Conservation (phyloP, 345 rosid genomes). For the Salix suchowensis region DNA sequence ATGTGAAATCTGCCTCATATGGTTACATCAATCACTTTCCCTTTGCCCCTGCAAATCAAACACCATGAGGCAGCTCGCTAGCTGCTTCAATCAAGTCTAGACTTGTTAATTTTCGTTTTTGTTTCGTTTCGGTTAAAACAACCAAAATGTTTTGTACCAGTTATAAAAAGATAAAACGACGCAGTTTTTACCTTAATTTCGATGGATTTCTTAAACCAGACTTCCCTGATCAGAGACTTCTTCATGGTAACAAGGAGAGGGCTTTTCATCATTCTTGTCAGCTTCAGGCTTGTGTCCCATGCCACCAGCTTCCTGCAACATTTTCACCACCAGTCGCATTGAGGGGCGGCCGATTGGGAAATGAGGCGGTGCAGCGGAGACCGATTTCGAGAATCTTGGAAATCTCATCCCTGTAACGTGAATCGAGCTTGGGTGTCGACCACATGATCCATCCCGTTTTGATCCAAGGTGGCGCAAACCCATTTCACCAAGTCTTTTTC, state of each 20-base stretch:
- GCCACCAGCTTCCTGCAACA: conserved; percentile 59
- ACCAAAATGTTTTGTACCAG: rapidly evolving
- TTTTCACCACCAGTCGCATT: conserved; percentile 82
- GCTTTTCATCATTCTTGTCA: conserved; percentile 44
- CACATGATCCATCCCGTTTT: conserved; percentile 44
- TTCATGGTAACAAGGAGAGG: conserved; percentile 64
- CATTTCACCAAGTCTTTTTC: conserved; percentile 78
- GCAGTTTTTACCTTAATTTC: no score
- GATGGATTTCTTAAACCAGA: conserved; percentile 13
- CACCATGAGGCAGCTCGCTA: not conserved
- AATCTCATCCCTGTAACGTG: conserved; percentile 47
- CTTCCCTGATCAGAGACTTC: conserved; percentile 36
- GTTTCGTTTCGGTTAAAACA: no score
- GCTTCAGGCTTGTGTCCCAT: conserved; percentile 25
- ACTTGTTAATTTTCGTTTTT: not conserved
- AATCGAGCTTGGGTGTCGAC: conserved; percentile 61
- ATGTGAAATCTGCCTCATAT: not conserved
- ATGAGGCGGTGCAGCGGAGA: conserved; percentile 65
- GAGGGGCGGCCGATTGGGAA: conserved; percentile 86
- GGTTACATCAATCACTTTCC: not conserved
- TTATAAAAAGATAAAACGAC: no score
- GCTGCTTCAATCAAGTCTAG: not conserved
- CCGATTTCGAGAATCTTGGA: conserved; percentile 61
- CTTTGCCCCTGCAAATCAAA: conserved; percentile 9
- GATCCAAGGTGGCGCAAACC: conserved; percentile 54